These are phyloP conservation scores for Nigrograna mackinnonii DNA, from an alignment of 2,329 filamentous ascomycete species.

Conservation along the genomic window DNA sequence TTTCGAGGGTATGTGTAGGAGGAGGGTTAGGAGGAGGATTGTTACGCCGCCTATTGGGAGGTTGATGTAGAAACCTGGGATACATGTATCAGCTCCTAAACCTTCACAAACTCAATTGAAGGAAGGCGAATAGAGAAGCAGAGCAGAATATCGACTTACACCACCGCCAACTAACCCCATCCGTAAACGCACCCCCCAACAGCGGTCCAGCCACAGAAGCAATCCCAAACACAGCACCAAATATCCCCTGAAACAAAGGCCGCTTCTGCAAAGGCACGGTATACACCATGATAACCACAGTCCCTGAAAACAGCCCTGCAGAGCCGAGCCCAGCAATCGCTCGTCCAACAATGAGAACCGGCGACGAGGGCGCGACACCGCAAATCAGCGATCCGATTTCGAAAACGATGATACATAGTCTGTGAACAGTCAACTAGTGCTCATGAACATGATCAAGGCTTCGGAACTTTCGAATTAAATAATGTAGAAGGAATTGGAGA, in stretches of 20 bases:
- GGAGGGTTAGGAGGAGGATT: constrained; percentile 40
- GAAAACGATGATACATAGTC: constrained; percentile 5
- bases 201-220: constrained; percentile 19
- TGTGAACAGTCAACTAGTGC: background rate
- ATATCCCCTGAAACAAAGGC: constrained; percentile 34
- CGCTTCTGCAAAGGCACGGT: constrained; percentile 34
- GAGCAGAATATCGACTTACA: constrained; percentile 38
- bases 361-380: constrained; percentile 37
- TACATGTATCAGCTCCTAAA: constrained; percentile 41
- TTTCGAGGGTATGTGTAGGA: background rate
- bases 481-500: background rate
- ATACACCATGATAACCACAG: constrained; percentile 6
- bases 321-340: constrained; percentile 47
- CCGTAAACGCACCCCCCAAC: constrained; percentile 44
- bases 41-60: constrained; percentile 47
- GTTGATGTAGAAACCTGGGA: constrained; percentile 43
- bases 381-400: constrained; percentile 45
- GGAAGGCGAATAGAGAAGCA: constrained; percentile 39
- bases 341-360: constrained; percentile 46
- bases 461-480: constrained; percentile 9
- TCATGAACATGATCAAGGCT: background rate
- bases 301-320: constrained; percentile 42
- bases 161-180: constrained; percentile 33
- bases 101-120: constrained; percentile 36
- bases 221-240: constrained; percentile 28